These are phyloP conservation scores for Obelidium mucronatum DNA, from an alignment of 192 early-diverging fungal species.

Conservation along the genomic window DNA sequence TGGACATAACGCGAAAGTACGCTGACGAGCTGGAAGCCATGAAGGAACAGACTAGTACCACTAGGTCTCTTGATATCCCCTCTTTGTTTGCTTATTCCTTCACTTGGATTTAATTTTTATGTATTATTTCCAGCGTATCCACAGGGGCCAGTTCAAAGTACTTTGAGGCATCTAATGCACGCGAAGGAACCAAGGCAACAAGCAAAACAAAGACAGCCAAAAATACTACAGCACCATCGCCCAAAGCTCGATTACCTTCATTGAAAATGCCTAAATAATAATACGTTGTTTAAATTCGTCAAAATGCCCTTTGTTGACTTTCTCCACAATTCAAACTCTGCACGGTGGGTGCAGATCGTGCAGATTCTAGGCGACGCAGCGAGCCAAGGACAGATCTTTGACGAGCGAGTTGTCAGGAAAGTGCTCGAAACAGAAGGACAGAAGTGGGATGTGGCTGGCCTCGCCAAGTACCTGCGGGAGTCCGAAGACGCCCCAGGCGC, in stretches of 20 bases:
- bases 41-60: not conserved
- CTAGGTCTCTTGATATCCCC: not conserved
- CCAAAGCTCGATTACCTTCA: constrained; percentile 7
- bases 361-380: not conserved
- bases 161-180: not conserved
- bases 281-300: not conserved
- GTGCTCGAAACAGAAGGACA: not conserved
- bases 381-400: not conserved
- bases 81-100: too few species aligned
- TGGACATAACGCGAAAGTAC: constrained; percentile 1
- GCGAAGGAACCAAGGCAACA: not conserved
- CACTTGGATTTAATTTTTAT: not conserved
- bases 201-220: not conserved
- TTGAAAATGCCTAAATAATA: not conserved
- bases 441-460: constrained; percentile 37
- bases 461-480: constrained; percentile 23
- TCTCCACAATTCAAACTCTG: not conserved
- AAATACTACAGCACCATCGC: not conserved
- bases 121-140: not conserved
- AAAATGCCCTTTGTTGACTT: constrained; percentile 4
- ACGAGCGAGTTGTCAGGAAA: not conserved
- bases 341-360: not conserved
- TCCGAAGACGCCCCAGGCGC: not conserved
- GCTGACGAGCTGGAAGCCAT: constrained; percentile 24
- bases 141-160: not conserved